phyloP scores from a whole-genome alignment of 352 stramenopile genomes.

The Globisporangium barbulae region DNA sequence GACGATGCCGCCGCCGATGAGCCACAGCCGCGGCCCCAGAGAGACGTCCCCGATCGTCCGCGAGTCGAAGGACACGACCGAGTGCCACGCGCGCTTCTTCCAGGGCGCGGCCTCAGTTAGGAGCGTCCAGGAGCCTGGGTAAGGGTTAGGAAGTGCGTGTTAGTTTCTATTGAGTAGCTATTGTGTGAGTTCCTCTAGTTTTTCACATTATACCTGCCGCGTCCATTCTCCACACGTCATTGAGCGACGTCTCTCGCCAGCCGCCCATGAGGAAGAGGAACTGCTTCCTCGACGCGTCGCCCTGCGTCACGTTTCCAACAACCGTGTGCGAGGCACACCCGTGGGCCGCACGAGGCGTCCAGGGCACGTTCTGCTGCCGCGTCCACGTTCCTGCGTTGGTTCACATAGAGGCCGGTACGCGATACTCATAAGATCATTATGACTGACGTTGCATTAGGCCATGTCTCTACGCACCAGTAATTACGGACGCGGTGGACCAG shows the following conservation, averaged over 20 bases:
- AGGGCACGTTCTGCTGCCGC: conserved; percentile 42
- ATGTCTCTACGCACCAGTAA: conserved; percentile 23
- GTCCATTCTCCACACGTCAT: conserved; percentile 76
- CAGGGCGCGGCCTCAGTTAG: conserved; percentile 44
- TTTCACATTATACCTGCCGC: conserved; percentile 9
- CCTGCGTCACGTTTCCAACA: conserved; percentile 44
- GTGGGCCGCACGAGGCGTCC: conserved; percentile 54
- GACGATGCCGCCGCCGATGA: conserved; percentile 72
- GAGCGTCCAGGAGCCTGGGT: conserved; percentile 32
- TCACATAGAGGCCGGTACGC: background rate
- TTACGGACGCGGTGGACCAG: conserved; percentile 64
- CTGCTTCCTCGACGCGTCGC: conserved; percentile 42
- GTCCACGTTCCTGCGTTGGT: conserved; percentile 25
- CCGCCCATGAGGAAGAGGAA: conserved; percentile 68
- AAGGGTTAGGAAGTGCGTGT: background rate
- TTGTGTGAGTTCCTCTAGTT: background rate
- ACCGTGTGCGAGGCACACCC: conserved; percentile 53
- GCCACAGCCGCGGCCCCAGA: conserved; percentile 62
- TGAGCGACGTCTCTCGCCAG: conserved; percentile 58
- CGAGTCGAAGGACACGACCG: conserved; percentile 74
- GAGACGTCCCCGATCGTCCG: conserved; percentile 55
- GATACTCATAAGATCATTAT: background rate
- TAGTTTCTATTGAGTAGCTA: background rate
- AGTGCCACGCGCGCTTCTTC: conserved; percentile 67
- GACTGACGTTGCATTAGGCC: too few relatives aligned